Evolutionary conservation across 2,329 filamentous ascomycete genomes (phyloP), one percentile per base, ranked within the genome.

Genomic region (Hypomyces rosellus): DNA sequence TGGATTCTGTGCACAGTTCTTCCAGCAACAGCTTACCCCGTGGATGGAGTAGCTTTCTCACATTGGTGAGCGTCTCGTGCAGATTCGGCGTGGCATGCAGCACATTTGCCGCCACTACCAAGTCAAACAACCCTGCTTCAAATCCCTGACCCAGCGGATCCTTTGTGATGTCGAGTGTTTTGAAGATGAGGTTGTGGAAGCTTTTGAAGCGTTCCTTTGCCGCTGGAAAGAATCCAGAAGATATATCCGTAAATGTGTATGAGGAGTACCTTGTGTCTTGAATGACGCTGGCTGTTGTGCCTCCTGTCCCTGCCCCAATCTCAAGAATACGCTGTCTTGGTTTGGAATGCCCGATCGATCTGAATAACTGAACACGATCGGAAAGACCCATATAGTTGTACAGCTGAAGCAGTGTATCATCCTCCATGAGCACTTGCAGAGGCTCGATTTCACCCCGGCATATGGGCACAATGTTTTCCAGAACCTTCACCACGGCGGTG

Each of bases 231-330:
- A 59, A 63, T 0, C 55, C 55, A 2, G 54, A 42, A 0, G 55
- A 59, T 5, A 57, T 52, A 44, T 64, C 61, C 1, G 61, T 65
- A 42, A 57, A 63, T 2, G 47, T 50, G 38, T 65, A 65, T 5
- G 46, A 41, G 16, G 49, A 44, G 37, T 1, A 43, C 36, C 9
- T 50, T 33, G 6, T 43, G 25, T 8, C 47, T 15, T 4, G 54
- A 12, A 15, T 73, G 55, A 2, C 33, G 38, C 6, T 61, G 20
- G 20, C 55, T 0, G 62, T 51, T 14, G 38, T 47, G 12, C 61
- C 64, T 3, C 69, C 71, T 3, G 68, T 71, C 3, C 74, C 73
- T 12, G 66, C 70, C 13, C 71, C 71, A 14, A 70, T 58, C 30
- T 62, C 57, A 8, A 55, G 20, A 4, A 55, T 16, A 20, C 34